Base-by-base conservation (phyloP, 495 filamentous ascomycete genomes). In the Xylaria nigripes region DNA sequence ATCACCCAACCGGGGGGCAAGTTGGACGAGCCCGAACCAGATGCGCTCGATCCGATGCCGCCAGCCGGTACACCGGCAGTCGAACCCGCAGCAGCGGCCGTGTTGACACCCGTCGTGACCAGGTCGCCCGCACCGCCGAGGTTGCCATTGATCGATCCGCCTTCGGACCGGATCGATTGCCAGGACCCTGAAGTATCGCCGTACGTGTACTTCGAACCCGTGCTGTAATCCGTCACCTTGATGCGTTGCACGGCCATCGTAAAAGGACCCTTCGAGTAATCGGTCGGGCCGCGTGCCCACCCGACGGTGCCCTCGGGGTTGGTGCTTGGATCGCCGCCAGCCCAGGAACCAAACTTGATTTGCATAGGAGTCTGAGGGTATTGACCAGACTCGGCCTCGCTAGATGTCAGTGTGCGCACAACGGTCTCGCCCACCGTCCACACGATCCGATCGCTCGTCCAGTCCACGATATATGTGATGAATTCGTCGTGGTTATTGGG, bases 321-420 rank as follows among this genome's bases (percentile, higher is more conserved):
- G 8, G 32, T 36, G 59, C 66, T 66, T 1, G 83, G 67, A 63
- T 94, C 91, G 65, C 92, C 92, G 60, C 86, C 92, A 47, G 83
- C 79, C 93, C 93, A 96, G 50, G 84, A 75, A 52, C 93, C 93
- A 48, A 95, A 76, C 64, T 89, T 89, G 60, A 96, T 68, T 55
- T 86, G 81, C 84, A 91, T 90, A 3, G 92, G 92, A 1, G 89
- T 92, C 69, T 96, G 92, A 2, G 93, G 93, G 69, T 87, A 98
- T 64, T 87, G 83, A 48, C 75, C 74, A 44, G 73, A 73, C 24
- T 75, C 78, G 48, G 83, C 80, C 18, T 84, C 81, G 54, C 71
- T 61, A 48, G 68, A 69, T 30, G 61, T 66, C 23, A 96, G 71
- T 1, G 84, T 86, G 43, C 93, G 82, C 43, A 92, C 77, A 18